phyloP scores from a whole-genome alignment of 306 rosid genomes.

The Oemleria cerasiformis region DNA sequence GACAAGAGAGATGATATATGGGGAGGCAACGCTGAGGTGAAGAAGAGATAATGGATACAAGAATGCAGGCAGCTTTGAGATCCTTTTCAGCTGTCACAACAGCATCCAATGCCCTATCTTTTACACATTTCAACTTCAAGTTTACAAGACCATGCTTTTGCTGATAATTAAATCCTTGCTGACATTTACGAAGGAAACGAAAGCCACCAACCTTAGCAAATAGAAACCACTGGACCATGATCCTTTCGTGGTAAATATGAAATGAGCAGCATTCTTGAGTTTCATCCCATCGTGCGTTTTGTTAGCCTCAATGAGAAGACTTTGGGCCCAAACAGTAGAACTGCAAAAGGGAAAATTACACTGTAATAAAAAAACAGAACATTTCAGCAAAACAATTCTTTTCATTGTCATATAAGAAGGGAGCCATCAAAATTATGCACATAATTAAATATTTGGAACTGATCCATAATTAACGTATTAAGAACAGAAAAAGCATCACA shows the following conservation, averaged over 20 bases:
- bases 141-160: conserved; percentile 66
- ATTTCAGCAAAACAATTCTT: neutral
- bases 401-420: neutral
- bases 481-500: no score
- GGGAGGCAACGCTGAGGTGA: conserved; percentile 51
- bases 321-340: neutral
- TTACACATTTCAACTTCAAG: conserved; percentile 80
- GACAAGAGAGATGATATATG: conserved; percentile 49
- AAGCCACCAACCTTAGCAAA: conserved; percentile 28
- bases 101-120: conserved; percentile 66
- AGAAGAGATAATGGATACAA: conserved; percentile 56
- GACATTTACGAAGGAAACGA: conserved; percentile 26
- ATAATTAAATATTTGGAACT: no score
- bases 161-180: conserved; percentile 42
- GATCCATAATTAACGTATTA: no score
- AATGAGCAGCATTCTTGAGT: neutral
- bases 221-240: conserved; percentile 29
- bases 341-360: neutral
- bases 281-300: neutral
- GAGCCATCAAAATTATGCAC: neutral
- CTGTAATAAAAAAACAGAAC: neutral
- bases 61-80: conserved; percentile 68
- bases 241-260: conserved; percentile 17
- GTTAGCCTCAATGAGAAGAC: neutral
- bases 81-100: conserved; percentile 59